phyloP scores from a whole-genome alignment of 345 rosid species.

The Aquilaria malaccensis region DNA sequence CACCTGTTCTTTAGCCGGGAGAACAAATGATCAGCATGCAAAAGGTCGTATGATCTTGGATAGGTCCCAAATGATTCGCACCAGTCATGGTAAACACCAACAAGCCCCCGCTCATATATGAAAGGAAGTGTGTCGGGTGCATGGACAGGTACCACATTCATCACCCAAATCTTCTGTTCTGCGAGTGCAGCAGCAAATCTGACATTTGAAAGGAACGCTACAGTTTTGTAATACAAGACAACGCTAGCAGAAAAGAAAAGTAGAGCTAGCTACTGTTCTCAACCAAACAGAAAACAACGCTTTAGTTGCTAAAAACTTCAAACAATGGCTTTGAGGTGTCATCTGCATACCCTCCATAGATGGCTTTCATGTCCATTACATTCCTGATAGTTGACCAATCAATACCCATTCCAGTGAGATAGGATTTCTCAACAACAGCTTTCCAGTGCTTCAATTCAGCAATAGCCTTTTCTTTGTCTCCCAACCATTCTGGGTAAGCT shows the following conservation, averaged over 20 bases:
- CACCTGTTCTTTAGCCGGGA: conserved; percentile 93
- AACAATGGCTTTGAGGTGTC: neutral
- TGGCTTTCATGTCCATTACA: conserved; percentile 95
- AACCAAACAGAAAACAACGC: neutral
- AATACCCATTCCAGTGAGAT: conserved; percentile 74
- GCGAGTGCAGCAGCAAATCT: conserved; percentile 88
- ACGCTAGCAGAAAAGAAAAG: neutral
- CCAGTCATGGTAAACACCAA: conserved; percentile 94
- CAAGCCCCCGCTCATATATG: conserved; percentile 73
- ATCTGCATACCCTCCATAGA: conserved; percentile 78
- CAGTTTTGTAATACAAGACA: neutral
- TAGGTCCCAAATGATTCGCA: conserved; percentile 86
- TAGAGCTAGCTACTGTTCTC: neutral
- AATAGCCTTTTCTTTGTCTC: conserved; percentile 49
- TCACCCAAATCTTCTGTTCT: conserved; percentile 80
- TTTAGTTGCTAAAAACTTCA: neutral
- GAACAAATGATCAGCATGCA: conserved; percentile 93
- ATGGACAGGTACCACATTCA: conserved; percentile 85
- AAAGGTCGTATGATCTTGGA: conserved; percentile 93
- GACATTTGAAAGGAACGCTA: conserved; percentile 16
- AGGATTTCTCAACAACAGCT: conserved; percentile 69
- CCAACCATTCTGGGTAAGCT: conserved; percentile 90
- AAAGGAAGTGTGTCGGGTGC: conserved; percentile 91
- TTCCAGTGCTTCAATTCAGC: conserved; percentile 73
- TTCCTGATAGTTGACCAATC: conserved; percentile 80